Evolutionary conservation across 2,329 filamentous ascomycete genomes (phyloP).

Genomic region (Talaromyces amestolkiae): DNA sequence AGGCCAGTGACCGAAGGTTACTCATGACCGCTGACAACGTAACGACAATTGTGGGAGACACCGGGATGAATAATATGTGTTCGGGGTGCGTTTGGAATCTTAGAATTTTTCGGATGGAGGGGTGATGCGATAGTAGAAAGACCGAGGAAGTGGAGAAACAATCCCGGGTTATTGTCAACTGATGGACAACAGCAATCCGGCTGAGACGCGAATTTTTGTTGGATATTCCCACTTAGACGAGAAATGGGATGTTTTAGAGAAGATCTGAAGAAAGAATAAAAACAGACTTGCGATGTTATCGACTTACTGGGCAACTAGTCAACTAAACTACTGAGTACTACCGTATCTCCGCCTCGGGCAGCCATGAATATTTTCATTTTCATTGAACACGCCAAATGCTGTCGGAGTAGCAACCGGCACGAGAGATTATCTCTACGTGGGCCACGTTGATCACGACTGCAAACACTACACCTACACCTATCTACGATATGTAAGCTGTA

Average conservation of each 20-base stretch:
- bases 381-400: not conserved
- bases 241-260: not conserved
- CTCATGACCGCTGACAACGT: constrained; percentile 7
- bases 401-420: not conserved
- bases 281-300: not conserved
- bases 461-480: not conserved
- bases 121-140: constrained; percentile 2
- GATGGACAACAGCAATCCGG: not conserved
- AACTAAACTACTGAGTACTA: not conserved
- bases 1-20: constrained; percentile 13
- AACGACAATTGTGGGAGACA: not conserved
- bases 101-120: not conserved
- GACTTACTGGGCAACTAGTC: not conserved
- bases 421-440: constrained; percentile 1
- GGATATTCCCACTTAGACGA: not conserved
- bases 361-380: not conserved
- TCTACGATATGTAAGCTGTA: not conserved
- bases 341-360: constrained; percentile 13
- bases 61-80: not conserved
- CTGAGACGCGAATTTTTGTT: not conserved
- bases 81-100: not conserved
- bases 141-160: constrained; percentile 5
- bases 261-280: not conserved
- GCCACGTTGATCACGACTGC: constrained; percentile 18
- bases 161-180: not conserved